Percentiles rank a stretch among this genome's conserved stretches.
Evolutionary conservation across 331 rosid species (phyloP).

Genomic region (Quercus lobata): DNA sequence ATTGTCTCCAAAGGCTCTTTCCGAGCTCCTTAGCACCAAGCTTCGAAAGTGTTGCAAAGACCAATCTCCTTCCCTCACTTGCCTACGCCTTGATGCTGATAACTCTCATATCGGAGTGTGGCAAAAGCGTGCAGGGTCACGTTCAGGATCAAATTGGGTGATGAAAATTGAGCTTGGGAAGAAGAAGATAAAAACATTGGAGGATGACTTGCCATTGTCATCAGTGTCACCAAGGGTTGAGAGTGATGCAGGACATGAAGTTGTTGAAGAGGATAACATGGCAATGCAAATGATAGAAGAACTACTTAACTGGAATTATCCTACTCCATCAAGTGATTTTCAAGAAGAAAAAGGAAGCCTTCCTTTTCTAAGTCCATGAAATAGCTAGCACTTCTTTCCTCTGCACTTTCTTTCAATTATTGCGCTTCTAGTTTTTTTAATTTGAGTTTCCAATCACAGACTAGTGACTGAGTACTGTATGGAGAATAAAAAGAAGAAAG

Average conservation of each 20-base stretch:
- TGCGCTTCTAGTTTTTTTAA: background rate
- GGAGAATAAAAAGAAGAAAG: too few relatives aligned
- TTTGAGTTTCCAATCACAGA: background rate
- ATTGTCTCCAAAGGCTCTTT: constrained; percentile 74
- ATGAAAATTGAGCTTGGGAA: constrained; percentile 89
- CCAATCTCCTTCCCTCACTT: constrained; percentile 92
- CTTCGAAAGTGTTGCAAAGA: constrained; percentile 80
- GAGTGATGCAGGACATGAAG: constrained; percentile 15
- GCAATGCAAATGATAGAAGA: constrained; percentile 98
- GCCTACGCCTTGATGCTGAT: constrained; percentile 86
- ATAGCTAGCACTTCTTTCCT: constrained; percentile 1
- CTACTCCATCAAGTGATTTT: constrained; percentile 24
- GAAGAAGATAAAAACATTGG: constrained; percentile 18
- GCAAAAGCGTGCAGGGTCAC: constrained; percentile 86
- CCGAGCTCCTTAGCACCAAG: constrained; percentile 82
- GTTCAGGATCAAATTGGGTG: constrained; percentile 83
- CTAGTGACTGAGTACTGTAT: background rate
- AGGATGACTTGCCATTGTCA: background rate
- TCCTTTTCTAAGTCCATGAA: constrained; percentile 21
- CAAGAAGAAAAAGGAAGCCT: constrained; percentile 23
- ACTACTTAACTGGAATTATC: constrained; percentile 76
- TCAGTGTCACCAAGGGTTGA: constrained; percentile 7
- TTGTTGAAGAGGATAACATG: constrained; percentile 67
- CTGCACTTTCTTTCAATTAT: constrained; percentile 18
- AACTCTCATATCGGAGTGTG: constrained; percentile 95